A percentile compares a stretch with the other conserved stretches of the same genome.
These are phyloP conservation scores for Cochlearia excelsa DNA, from an alignment of 345 rosid species.

Conservation along the genomic window DNA sequence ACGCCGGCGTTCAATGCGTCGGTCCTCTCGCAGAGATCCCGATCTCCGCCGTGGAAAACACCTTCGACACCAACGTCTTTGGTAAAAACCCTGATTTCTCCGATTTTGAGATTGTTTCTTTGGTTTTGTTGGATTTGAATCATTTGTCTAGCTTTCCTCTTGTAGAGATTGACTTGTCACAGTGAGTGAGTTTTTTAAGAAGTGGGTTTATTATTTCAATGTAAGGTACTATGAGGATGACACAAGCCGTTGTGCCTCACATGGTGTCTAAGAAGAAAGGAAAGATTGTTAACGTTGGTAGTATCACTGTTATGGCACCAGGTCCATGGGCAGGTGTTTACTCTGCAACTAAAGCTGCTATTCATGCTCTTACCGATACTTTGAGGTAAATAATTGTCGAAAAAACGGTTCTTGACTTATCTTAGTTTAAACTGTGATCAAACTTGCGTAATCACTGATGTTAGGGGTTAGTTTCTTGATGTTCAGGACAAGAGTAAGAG, in stretches of 20 bases:
- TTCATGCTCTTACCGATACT: conserved; percentile 77
- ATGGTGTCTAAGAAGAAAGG: conserved; percentile 75
- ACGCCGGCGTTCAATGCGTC: conserved; percentile 81
- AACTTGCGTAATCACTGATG: too few relatives aligned
- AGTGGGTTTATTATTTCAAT: not conserved
- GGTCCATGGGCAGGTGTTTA: conserved; percentile 81
- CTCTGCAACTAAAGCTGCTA: conserved; percentile 81
- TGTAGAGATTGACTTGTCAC: too few relatives aligned
- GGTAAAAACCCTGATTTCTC: conserved; percentile 36
- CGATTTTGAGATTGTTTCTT: too few relatives aligned
- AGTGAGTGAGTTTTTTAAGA: too few relatives aligned
- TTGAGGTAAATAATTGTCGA: conserved; percentile 42
- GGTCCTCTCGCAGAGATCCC: conserved; percentile 87
- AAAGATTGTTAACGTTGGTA: conserved; percentile 74
- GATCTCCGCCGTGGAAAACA: conserved; percentile 48
- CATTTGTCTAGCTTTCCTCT: too few relatives aligned
- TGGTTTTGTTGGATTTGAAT: too few relatives aligned
- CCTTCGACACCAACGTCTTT: conserved; percentile 75
- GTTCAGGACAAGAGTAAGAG: too few relatives aligned
- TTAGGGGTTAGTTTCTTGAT: too few relatives aligned
- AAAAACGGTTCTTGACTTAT: too few relatives aligned
- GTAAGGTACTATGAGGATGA: conserved; percentile 71
- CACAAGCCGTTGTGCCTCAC: conserved; percentile 84
- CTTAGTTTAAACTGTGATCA: too few relatives aligned
- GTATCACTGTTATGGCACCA: conserved; percentile 53